Evolutionary conservation across 371 early-diverging fungal species (phyloP).

Genomic region (Blakeslea trispora): DNA sequence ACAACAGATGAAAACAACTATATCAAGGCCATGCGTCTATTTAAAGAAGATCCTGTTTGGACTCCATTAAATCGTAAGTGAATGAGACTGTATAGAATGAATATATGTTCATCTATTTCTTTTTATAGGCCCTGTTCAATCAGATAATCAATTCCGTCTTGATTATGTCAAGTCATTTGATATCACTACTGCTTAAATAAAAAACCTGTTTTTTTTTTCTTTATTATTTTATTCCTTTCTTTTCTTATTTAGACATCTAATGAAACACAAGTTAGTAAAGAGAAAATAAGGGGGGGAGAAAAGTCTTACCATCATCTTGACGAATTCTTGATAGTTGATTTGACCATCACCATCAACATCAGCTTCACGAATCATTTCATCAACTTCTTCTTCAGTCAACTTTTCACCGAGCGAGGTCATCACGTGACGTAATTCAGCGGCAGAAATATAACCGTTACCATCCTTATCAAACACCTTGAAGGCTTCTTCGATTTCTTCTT

Average conservation of each 20-base stretch:
- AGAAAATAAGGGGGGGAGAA: not conserved
- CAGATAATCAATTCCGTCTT: conserved; percentile 39
- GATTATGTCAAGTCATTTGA: conserved; percentile 34
- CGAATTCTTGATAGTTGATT: conserved; percentile 93
- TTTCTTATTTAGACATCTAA: conserved; percentile 28
- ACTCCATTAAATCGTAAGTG: conserved; percentile 90
- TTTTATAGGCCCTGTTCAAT: conserved; percentile 41
- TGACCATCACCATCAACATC: conserved; percentile 87
- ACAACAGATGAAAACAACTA: conserved; percentile 85
- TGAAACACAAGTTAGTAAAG: not conserved
- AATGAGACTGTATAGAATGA: not conserved
- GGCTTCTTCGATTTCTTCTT: conserved; percentile 57
- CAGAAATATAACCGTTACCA: conserved; percentile 55
- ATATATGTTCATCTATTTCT: not conserved
- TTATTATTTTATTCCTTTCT: not conserved
- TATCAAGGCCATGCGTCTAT: conserved; percentile 89
- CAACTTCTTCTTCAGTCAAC: conserved; percentile 80
- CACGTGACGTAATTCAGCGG: conserved; percentile 55
- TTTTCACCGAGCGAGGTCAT: conserved; percentile 71
- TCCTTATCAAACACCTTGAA: conserved; percentile 64
- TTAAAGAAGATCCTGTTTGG: conserved; percentile 95
- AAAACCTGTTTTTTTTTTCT: conserved; percentile 12
- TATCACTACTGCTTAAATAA: conserved; percentile 24
- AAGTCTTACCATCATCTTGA: conserved; percentile 82
- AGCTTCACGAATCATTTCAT: conserved; percentile 86